These are phyloP conservation scores for Alisma plantagoaquatica DNA, from an alignment of 106 monocot genomes.

Conservation along the genomic window DNA sequence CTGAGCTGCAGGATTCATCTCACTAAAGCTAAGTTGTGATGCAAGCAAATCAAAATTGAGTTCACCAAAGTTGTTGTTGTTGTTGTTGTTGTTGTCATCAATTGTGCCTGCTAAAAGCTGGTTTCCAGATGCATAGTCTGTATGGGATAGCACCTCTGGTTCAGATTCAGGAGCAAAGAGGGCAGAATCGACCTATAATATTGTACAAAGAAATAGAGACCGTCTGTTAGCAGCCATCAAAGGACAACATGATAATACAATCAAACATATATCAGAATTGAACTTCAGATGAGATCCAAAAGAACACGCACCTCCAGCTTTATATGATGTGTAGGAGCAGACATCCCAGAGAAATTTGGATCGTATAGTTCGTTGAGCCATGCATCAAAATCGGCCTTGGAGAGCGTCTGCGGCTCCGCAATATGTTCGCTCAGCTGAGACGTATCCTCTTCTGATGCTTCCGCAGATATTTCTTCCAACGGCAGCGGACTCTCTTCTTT, in stretches of 20 bases:
- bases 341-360: slow-evolving; percentile 13
- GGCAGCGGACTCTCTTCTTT: background rate
- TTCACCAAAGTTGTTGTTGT: too few species aligned
- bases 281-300: background rate
- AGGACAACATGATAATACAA: background rate
- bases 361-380: slow-evolving; percentile 47
- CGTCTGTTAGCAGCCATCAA: too few species aligned
- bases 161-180: slow-evolving; percentile 24
- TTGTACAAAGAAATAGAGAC: background rate
- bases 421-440: slow-evolving; percentile 7
- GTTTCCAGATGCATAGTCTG: background rate
- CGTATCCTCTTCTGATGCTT: slow-evolving; percentile 8
- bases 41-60: too few species aligned
- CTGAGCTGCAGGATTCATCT: too few species aligned
- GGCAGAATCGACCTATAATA: slow-evolving; percentile 15
- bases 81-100: too few species aligned
- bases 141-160: slow-evolving; percentile 4
- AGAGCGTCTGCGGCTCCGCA: slow-evolving; percentile 13
- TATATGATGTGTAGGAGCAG: slow-evolving; percentile 14
- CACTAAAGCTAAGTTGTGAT: too few species aligned
- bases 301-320: slow-evolving; percentile 21
- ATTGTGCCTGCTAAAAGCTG: too few species aligned
- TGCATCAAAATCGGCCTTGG: slow-evolving; percentile 22
- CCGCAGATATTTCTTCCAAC: background rate
- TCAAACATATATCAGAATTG: background rate